Percentiles rank a stretch among this genome's conserved stretches.
These are phyloP conservation scores for Pseudonitzschia multiseries DNA, from an alignment of 108 stramenopile genomes.

Conservation along the genomic window DNA sequence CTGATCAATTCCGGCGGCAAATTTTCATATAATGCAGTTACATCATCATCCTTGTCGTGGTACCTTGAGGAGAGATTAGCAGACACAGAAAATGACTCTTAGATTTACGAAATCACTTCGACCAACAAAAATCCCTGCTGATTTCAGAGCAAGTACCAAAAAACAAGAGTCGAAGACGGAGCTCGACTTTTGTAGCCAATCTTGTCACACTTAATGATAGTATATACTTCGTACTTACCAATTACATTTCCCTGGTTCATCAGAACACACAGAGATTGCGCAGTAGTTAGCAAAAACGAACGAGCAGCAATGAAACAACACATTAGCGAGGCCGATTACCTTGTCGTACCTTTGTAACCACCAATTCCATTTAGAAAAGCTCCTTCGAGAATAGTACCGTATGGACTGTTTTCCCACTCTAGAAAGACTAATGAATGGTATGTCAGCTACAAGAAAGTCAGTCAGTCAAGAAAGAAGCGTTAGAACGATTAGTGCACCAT, in stretches of 20 bases:
- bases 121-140: no score
- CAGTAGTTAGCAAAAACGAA: not conserved
- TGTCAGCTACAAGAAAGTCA: slow-evolving; percentile 21
- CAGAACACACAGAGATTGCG: not conserved
- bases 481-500: not conserved
- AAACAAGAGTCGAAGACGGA: no score
- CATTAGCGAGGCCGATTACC: not conserved
- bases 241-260: slow-evolving; percentile 6
- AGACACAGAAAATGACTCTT: no score
- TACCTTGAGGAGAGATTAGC: slow-evolving; percentile 42
- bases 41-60: slow-evolving; percentile 43
- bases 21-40: slow-evolving; percentile 35
- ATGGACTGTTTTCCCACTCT: slow-evolving; percentile 70
- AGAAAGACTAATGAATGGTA: slow-evolving; percentile 58
- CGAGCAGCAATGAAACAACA: not conserved
- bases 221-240: not conserved
- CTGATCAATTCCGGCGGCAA: slow-evolving; percentile 60
- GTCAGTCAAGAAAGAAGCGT: not conserved
- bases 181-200: no score
- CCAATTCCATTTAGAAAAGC: slow-evolving; percentile 70
- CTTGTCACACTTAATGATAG: no score
- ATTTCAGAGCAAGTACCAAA: no score
- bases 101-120: no score
- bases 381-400: slow-evolving; percentile 58
- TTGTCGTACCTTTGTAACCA: slow-evolving; percentile 55